Percentiles rank a stretch among this genome's conserved stretches.
phyloP scores from a whole-genome alignment of 2,329 filamentous ascomycete genomes.

The Stemphylium vesicarium region DNA sequence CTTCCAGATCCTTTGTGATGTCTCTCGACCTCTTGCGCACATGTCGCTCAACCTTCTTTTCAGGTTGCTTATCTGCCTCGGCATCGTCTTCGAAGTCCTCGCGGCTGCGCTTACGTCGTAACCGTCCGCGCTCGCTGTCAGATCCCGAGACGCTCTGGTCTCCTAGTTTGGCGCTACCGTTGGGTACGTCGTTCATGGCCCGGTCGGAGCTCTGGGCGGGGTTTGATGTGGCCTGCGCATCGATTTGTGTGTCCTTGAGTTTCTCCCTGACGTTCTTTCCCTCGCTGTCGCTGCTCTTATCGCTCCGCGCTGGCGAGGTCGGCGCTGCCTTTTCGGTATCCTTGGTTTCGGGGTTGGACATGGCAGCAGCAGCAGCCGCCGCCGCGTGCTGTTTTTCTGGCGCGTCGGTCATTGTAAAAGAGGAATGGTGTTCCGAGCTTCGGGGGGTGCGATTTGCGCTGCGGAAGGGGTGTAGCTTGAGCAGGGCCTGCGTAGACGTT shows the following conservation, averaged over 20 bases:
- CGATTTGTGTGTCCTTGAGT: constrained; percentile 67
- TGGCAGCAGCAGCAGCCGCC: constrained; percentile 13
- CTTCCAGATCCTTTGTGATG: constrained; percentile 33
- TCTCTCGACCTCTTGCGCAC: constrained; percentile 57
- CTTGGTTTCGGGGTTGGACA: constrained; percentile 17
- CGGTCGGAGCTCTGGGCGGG: constrained; percentile 23
- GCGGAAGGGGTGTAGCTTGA: background rate
- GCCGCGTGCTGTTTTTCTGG: constrained; percentile 28
- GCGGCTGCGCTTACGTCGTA: constrained; percentile 55
- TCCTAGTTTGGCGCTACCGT: constrained; percentile 27
- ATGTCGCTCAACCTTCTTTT: constrained; percentile 49
- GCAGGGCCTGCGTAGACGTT: background rate
- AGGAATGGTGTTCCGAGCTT: constrained; percentile 9
- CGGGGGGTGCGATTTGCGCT: background rate
- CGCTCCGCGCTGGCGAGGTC: constrained; percentile 45
- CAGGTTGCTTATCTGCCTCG: constrained; percentile 38
- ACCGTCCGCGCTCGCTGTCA: constrained; percentile 46
- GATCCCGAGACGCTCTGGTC: constrained; percentile 43
- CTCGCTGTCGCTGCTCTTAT: constrained; percentile 54
- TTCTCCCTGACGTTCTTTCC: constrained; percentile 67
- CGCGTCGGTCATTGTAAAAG: constrained; percentile 32
- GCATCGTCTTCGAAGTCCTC: constrained; percentile 53
- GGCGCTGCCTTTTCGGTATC: constrained; percentile 21
- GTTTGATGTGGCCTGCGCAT: constrained; percentile 42
- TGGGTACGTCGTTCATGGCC: constrained; percentile 32